phyloP scores from a whole-genome alignment of 2,329 filamentous ascomycete genomes.

The Chrysosphaeria jannelii region DNA sequence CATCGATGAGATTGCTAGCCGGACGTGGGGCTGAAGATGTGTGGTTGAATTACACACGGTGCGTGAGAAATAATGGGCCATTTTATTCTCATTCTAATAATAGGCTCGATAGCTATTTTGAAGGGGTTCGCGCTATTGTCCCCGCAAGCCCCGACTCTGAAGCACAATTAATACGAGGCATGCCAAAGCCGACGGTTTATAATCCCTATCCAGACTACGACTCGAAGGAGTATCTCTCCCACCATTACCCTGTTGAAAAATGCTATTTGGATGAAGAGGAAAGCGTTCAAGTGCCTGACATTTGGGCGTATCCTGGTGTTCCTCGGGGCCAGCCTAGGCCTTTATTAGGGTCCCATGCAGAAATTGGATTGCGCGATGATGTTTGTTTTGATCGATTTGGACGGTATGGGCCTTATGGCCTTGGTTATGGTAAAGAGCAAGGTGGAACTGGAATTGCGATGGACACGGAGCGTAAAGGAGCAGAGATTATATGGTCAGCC shows the following conservation, averaged over 20 bases:
- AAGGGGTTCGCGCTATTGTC: constrained; percentile 43
- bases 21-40: too few relatives aligned
- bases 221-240: constrained; percentile 21
- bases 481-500: constrained; percentile 20
- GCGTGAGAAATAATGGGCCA: too few relatives aligned
- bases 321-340: constrained; percentile 44
- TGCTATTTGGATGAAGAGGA: constrained; percentile 34
- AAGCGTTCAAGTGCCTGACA: constrained; percentile 24
- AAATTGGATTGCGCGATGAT: constrained; percentile 45
- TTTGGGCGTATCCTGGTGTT: constrained; percentile 25
- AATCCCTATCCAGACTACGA: constrained; percentile 38
- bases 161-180: constrained; percentile 4
- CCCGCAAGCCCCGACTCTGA: constrained; percentile 21
- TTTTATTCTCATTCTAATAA: not conserved
- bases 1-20: too few relatives aligned
- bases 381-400: constrained; percentile 75
- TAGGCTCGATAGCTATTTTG: constrained; percentile 57
- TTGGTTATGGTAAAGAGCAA: constrained; percentile 45
- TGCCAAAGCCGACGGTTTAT: constrained; percentile 20
- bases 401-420: constrained; percentile 55
- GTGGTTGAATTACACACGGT: too few relatives aligned
- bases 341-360: constrained; percentile 42
- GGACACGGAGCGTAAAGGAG: constrained; percentile 40
- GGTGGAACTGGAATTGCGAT: constrained; percentile 45
- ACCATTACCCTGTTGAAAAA: constrained; percentile 20